Base-by-base conservation (phyloP, 768 basidiomycete genomes). In the Lepiota brunneoincarnata region DNA sequence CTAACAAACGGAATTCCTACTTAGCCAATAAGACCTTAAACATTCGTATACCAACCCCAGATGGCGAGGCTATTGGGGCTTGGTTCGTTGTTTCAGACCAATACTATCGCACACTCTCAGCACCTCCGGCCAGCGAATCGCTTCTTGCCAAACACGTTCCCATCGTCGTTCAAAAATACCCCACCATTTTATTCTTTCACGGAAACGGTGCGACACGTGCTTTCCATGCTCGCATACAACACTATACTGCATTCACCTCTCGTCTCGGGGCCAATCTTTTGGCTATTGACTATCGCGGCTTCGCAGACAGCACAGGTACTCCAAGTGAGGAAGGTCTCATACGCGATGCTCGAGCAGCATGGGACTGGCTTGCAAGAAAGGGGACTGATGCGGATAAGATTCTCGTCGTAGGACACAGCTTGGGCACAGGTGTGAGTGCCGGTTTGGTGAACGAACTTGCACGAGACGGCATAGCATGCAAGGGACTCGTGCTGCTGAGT, bases 271-370 rank as follows among this genome's bases (percentile, higher is more conserved):
- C 80, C 17, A 95, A 95, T 66, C 86, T 97, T 12, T 72, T 98
- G 21, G 84, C 83, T 1, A 83, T 92, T 34, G 96, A 98, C 69
- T 98, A 98, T 66, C 83, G 95, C 45, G 95, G 95, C 1, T 98
- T 89, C 62, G 96, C 75, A 1, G 94, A 98, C 63, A 95, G 92
- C 51, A 78, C 81, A 1, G 92, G 93, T 0, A 67, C 69, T 0
- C 96, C 96, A 0, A 85, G 80, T 21, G 88, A 95, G 67, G 67
- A 66, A 10, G 96, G 95, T 0, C 72, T 98, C 0, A 66, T 81
- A 0, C 69, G 64, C 2, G 91, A 98, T 63, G 92, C 90, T 1
- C 75, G 81, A 36, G 79, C 91, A 0, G 91, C 87, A 0, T 96
- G 85, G 80, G 80, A 90, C 62, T 97, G 87, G 86, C 69, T 93